Evolutionary conservation across 2,329 filamentous ascomycete species (phyloP).

Genomic region (Thermochaetoides dissita): DNA sequence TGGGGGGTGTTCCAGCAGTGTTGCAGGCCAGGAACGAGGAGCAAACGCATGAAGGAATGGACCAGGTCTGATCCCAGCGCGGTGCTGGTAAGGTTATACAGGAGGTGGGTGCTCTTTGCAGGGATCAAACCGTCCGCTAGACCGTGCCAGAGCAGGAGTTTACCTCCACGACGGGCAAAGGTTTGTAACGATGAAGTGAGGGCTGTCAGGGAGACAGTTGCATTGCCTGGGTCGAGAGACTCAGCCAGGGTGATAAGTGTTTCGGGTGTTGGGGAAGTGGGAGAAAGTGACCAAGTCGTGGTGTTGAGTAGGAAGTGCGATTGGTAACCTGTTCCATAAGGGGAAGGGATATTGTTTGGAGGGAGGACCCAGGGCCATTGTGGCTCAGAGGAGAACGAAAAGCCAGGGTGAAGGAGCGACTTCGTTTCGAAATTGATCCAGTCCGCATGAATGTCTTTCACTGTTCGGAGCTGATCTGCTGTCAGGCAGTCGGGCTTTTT

Average conservation of each 20-base stretch:
- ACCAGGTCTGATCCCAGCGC: conserved; percentile 9
- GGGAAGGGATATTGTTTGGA: conserved; percentile 2
- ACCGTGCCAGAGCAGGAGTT: conserved; percentile 30
- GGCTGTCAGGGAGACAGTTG: conserved; percentile 9
- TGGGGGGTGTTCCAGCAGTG: conserved; percentile 28
- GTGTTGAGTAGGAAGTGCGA: conserved; percentile 18
- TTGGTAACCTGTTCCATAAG: conserved; percentile 17
- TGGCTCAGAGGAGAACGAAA: conserved; percentile 30
- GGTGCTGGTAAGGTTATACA: conserved; percentile 20
- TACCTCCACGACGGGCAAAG: conserved; percentile 20
- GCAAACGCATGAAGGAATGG: conserved; percentile 36
- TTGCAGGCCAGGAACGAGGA: conserved; percentile 35
- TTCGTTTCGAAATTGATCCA: too few species aligned
- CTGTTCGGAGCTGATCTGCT: too few species aligned
- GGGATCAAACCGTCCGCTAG: conserved; percentile 24
- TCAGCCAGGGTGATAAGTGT: conserved; percentile 9
- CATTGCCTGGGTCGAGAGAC: conserved; percentile 16
- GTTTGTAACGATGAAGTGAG: too few species aligned
- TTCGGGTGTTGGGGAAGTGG: too few species aligned
- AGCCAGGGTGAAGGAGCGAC: conserved; percentile 20
- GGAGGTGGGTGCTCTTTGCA: conserved; percentile 19
- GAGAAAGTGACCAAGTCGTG: conserved; percentile 12
- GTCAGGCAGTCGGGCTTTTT: too few species aligned
- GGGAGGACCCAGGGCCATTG: conserved; percentile 13
- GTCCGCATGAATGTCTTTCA: too few species aligned